Evolutionary conservation across 2,329 filamentous ascomycete genomes (phyloP), one percentile per base, ranked within the genome.

Genomic region (Rhinocladiella similis): DNA sequence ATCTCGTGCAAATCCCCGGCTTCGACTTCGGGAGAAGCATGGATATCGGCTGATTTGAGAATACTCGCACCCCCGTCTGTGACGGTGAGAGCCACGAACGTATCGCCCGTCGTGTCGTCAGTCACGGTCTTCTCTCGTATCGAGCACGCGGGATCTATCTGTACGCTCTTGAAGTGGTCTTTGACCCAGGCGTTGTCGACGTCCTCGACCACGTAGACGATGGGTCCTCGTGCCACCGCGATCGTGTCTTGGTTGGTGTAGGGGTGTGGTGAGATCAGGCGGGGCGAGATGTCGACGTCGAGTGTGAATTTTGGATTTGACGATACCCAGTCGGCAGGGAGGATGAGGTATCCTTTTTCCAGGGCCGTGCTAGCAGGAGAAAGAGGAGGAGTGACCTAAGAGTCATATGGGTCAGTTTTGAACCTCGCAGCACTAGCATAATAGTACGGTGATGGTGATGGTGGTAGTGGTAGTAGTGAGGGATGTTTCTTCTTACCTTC

Each of bases 161-260:
- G 14, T 51, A 60, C 29, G 56, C 53, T 71, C 62, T 77, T 81
- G 72, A 83, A 83, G 66, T 85, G 81, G 61, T 83, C 75, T 1
- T 71, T 63, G 49, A 80, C 82, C 80, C 80, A 83, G 0, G 69
- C 35, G 54, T 85, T 83, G 62, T 86, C 83, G 5, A 74, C 64
- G 53, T 86, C 83, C 64, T 87, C 84, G 3, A 81, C 75, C 56
- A 83, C 86, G 67, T 86, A 86, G 4, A 86, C 71, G 5, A 86
- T 65, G 0, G 83, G 83, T 0, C 84, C 84, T 3, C 83, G 75
- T 1, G 77, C 81, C 5, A 86, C 67, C 1, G 78, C 75, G 36
- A 83, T 61, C 1, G 79, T 81, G n/a, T 77, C 69, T 63, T 84
- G 81, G 61, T 79, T 79, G 0, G 82, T 80, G 61, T 80, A 79